Conservation (phyloP, 2,329 filamentous ascomycete species). For the Chrysoporthe puriensis region DNA sequence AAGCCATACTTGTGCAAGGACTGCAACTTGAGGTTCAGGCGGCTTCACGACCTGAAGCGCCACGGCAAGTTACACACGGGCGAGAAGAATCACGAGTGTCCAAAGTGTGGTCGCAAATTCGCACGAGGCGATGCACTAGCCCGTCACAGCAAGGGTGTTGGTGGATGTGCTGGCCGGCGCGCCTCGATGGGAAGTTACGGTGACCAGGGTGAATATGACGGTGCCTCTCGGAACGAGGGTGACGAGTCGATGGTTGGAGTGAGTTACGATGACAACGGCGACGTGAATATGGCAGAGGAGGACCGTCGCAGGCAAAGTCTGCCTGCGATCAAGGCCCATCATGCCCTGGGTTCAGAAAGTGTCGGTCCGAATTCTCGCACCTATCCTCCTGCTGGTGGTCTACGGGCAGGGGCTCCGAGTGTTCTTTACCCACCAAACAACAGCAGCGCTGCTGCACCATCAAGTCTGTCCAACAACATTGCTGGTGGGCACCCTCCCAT, state of each 20-base stretch:
- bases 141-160: constrained; percentile 92
- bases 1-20: constrained; percentile 94
- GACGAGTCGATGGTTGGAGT: constrained; percentile 64
- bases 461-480: constrained; percentile 50
- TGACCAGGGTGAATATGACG: constrained; percentile 73
- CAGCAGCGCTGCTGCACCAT: constrained; percentile 54
- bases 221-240: constrained; percentile 50
- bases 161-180: constrained; percentile 89
- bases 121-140: constrained; percentile 93
- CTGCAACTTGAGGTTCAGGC: constrained; percentile 90
- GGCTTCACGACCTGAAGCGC: constrained; percentile 92
- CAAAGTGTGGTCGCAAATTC: constrained; percentile 93
- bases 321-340: constrained; percentile 74
- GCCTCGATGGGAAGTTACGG: constrained; percentile 84
- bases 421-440: constrained; percentile 66
- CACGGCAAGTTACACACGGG: constrained; percentile 97
- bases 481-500: constrained; percentile 41
- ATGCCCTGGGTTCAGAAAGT: constrained; percentile 62
- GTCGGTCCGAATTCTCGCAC: constrained; percentile 69
- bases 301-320: constrained; percentile 69
- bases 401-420: constrained; percentile 50
- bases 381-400: constrained; percentile 70
- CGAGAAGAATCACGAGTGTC: constrained; percentile 92
- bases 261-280: constrained; percentile 60
- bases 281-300: constrained; percentile 63